A percentile compares a stretch with the other conserved stretches of the same genome.
phyloP scores from a whole-genome alignment of 768 basidiomycete genomes.

The Naganishia vaughanmartiniae region DNA sequence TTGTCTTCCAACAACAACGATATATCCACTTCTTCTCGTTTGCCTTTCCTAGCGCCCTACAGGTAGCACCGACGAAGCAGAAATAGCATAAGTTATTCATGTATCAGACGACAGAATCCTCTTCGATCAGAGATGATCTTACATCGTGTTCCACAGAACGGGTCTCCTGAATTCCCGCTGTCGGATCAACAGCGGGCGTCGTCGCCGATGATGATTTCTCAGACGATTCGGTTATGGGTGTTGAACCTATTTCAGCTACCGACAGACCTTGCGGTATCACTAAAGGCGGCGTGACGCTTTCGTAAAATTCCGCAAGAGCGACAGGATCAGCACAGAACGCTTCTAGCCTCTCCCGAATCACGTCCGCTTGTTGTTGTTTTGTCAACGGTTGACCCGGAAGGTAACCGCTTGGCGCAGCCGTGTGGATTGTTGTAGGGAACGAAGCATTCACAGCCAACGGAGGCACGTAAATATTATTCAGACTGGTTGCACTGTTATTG shows the following conservation, averaged over 20 bases:
- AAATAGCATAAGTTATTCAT: conserved; percentile 5
- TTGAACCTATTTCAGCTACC: background rate
- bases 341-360: conserved; percentile 62
- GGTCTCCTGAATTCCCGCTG: background rate
- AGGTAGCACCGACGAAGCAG: background rate
- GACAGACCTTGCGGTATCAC: background rate
- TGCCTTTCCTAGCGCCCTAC: background rate
- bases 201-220: background rate
- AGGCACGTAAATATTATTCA: background rate
- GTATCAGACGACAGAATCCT: background rate
- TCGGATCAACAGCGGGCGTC: background rate
- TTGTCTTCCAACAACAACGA: conserved; percentile 12
- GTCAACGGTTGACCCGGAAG: conserved; percentile 36
- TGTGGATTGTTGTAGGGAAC: conserved; percentile 49
- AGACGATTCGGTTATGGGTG: background rate
- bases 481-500: conserved; percentile 14
- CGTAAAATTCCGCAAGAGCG: conserved; percentile 66
- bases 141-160: background rate
- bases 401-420: conserved; percentile 49
- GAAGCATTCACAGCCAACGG: conserved; percentile 34
- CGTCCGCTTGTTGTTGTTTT: conserved; percentile 63
- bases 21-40: conserved; percentile 13
- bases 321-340: conserved; percentile 65
- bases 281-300: conserved; percentile 64
- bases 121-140: conserved; percentile 10